phyloP scores from a whole-genome alignment of 2,329 filamentous ascomycete species.

The Talaromyces sp. region DNA sequence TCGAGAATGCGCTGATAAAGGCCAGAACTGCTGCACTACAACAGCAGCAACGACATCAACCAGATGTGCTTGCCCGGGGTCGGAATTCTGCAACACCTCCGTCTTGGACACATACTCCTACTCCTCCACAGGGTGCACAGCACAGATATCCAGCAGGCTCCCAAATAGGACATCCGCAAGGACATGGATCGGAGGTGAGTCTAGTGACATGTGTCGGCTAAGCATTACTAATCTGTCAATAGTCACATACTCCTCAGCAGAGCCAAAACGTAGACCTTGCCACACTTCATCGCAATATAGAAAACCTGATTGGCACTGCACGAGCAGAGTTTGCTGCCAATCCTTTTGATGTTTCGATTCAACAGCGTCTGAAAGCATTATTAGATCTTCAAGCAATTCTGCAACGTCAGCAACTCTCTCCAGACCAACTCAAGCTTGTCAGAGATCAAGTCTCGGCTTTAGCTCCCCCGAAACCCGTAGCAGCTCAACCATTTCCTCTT shows the following conservation, averaged over 20 bases:
- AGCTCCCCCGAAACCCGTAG: constrained; percentile 41
- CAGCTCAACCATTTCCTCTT: constrained; percentile 19
- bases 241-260: constrained; percentile 31
- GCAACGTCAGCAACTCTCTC: constrained; percentile 71
- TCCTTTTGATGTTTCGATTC: constrained; percentile 70
- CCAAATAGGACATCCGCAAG: constrained; percentile 25
- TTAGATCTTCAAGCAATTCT: constrained; percentile 79
- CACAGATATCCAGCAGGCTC: constrained; percentile 38
- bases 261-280: constrained; percentile 56
- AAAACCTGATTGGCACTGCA: constrained; percentile 69
- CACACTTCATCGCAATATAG: constrained; percentile 77
- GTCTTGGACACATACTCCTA: constrained; percentile 69
- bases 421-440: constrained; percentile 78
- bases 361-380: constrained; percentile 77
- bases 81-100: constrained; percentile 53
- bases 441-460: constrained; percentile 80
- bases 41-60: constrained; percentile 50
- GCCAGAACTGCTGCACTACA: constrained; percentile 59
- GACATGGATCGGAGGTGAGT: constrained; percentile 26
- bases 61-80: constrained; percentile 51
- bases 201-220: background rate
- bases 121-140: constrained; percentile 57
- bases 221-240: constrained; percentile 9
- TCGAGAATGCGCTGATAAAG: constrained; percentile 91
- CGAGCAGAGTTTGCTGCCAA: constrained; percentile 72